Evolutionary conservation across 129 eudicot genomes (phyloP).

Genomic region (Tagetes patula): DNA sequence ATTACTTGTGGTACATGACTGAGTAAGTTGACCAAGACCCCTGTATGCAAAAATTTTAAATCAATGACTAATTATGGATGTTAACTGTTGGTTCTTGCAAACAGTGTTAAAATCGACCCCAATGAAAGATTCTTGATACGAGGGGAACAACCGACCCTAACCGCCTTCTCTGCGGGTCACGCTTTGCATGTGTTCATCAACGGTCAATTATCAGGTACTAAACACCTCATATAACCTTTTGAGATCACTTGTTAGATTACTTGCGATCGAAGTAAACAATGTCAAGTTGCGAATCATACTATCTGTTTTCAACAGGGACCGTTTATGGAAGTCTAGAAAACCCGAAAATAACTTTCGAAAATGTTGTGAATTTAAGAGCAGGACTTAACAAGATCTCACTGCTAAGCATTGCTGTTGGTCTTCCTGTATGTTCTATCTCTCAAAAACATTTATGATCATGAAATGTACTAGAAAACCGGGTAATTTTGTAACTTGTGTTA

Average conservation of each 20-base stretch:
- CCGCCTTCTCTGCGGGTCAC: slow-evolving; percentile 87
- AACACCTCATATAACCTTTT: not conserved
- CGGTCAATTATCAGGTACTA: slow-evolving; percentile 73
- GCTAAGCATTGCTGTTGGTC: slow-evolving; percentile 97
- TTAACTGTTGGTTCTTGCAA: not conserved
- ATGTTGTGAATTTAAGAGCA: slow-evolving; percentile 60
- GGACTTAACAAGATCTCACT: slow-evolving; percentile 81
- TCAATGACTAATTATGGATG: not conserved
- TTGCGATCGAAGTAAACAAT: not conserved
- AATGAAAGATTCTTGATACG: slow-evolving; percentile 68
- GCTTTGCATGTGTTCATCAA: slow-evolving; percentile 94
- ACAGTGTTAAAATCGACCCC: slow-evolving; percentile 70
- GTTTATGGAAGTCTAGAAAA: slow-evolving; percentile 85
- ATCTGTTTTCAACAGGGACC: slow-evolving; percentile 56
- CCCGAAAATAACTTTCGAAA: slow-evolving; percentile 69
- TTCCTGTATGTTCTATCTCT: slow-evolving; percentile 64
- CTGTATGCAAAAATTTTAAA: not conserved
- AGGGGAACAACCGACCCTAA: slow-evolving; percentile 72
- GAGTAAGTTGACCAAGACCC: slow-evolving; percentile 60
- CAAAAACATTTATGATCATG: not conserved
- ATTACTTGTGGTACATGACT: slow-evolving; percentile 94
- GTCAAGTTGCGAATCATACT: not conserved
- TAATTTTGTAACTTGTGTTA: slow-evolving; percentile 3
- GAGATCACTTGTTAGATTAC: not conserved
- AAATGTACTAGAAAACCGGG: not conserved